Evolutionary conservation across 2,329 filamentous ascomycete genomes (phyloP).

Genomic region (Mycosphaerella sp.): DNA sequence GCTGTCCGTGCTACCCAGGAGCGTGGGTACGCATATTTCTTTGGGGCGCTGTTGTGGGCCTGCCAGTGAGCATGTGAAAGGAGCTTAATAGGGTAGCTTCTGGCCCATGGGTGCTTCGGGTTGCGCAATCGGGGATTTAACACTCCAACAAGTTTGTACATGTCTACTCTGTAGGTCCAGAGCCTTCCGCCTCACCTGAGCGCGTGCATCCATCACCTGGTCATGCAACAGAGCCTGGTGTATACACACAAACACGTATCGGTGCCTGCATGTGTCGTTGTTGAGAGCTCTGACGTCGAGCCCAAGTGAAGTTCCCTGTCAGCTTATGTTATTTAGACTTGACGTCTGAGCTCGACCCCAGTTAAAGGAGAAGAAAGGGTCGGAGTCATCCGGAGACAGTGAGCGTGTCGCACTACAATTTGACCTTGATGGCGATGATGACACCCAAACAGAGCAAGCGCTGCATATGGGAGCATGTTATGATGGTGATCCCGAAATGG

Average conservation of each 20-base stretch:
- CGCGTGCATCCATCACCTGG: background rate
- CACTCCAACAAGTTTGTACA: background rate
- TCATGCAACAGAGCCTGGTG: background rate
- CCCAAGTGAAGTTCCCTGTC: background rate
- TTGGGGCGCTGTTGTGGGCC: background rate
- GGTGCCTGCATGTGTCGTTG: background rate
- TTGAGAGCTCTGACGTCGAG: background rate
- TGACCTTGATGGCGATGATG: no score
- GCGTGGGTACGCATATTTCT: background rate
- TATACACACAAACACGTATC: background rate
- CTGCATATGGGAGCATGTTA: background rate
- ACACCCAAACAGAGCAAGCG: background rate
- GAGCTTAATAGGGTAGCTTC: background rate
- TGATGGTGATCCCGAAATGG: background rate
- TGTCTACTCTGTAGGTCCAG: background rate
- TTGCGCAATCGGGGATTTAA: background rate
- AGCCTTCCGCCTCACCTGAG: background rate
- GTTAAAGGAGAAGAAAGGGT: background rate
- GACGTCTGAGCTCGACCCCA: background rate
- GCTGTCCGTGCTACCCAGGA: no score
- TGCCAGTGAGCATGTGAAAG: background rate
- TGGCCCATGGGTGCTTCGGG: background rate
- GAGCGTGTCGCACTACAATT: background rate
- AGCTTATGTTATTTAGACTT: background rate
- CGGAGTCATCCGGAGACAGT: background rate